Evolutionary conservation across 2,329 filamentous ascomycete genomes (phyloP).

Genomic region (Xylariales sp.): DNA sequence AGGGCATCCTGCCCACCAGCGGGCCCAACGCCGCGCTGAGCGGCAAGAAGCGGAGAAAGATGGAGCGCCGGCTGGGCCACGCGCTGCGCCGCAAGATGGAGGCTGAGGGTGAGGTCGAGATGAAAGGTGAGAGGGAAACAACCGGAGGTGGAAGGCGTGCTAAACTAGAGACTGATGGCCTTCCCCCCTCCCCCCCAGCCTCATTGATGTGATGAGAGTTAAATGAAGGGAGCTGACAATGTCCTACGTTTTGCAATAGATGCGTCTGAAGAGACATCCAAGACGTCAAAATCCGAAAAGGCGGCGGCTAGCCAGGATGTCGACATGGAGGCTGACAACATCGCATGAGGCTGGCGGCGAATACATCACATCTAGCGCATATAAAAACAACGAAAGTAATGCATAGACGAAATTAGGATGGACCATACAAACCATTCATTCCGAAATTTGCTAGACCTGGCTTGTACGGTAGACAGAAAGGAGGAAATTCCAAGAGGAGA

Average conservation of each 20-base stretch:
- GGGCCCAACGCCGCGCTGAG: conserved; percentile 47
- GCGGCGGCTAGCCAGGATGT: conserved; percentile 4
- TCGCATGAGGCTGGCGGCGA: conserved; percentile 7
- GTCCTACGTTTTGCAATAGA: not conserved
- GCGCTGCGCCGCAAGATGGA: conserved; percentile 36
- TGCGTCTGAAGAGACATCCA: conserved; percentile 1
- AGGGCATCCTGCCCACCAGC: conserved; percentile 51
- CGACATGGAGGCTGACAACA: conserved; percentile 11
- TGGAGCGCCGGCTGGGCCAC: conserved; percentile 49
- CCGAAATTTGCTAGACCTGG: too few species aligned
- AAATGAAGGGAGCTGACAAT: too few species aligned
- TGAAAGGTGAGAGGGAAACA: conserved; percentile 19
- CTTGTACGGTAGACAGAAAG: too few species aligned
- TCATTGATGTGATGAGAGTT: too few species aligned
- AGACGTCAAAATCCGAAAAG: too few species aligned
- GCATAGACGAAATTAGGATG: not conserved
- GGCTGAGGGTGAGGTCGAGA: conserved; percentile 26
- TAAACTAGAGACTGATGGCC: too few species aligned
- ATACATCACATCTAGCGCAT: not conserved
- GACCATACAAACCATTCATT: too few species aligned
- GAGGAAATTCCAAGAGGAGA: too few species aligned
- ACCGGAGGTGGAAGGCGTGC: too few species aligned
- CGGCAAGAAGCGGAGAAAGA: conserved; percentile 51
- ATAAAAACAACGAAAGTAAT: not conserved
- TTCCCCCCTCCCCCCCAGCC: too few species aligned